Evolutionary conservation across 73 alveolate species (phyloP).

Genomic region (Strombidium stylifer): DNA sequence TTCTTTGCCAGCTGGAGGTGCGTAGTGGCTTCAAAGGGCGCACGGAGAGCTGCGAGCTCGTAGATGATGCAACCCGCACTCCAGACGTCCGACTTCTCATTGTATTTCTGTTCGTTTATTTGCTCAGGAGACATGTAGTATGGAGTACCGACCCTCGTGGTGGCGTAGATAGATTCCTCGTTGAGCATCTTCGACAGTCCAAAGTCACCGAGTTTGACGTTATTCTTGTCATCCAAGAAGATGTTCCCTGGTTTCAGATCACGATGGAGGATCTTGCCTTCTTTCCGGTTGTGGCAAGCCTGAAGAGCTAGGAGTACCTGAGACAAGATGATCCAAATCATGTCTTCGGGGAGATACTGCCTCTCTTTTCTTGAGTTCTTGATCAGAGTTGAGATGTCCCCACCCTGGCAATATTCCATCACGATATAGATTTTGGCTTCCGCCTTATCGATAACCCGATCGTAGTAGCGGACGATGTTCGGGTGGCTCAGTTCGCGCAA

Average conservation of each 20-base stretch:
- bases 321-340: constrained; percentile 90
- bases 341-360: constrained; percentile 92
- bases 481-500: constrained; percentile 92
- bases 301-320: constrained; percentile 85
- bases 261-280: constrained; percentile 92
- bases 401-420: constrained; percentile 96
- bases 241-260: constrained; percentile 95
- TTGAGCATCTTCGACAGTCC: constrained; percentile 85
- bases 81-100: constrained; percentile 95
- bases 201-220: constrained; percentile 95
- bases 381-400: constrained; percentile 88
- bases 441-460: constrained; percentile 79
- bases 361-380: constrained; percentile 81
- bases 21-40: constrained; percentile 95
- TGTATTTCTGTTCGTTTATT: constrained; percentile 84
- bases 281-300: constrained; percentile 89
- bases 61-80: constrained; percentile 91
- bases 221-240: constrained; percentile 81
- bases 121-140: constrained; percentile 95
- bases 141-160: constrained; percentile 98
- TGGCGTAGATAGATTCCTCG: constrained; percentile 84
- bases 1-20: constrained; percentile 87
- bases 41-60: constrained; percentile 86
- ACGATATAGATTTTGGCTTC: constrained; percentile 83
- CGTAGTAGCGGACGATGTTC: constrained; percentile 93